Evolutionary conservation across 2,329 filamentous ascomycete genomes (phyloP), one percentile per base, ranked within the genome.

Genomic region (Penicillium sp.): DNA sequence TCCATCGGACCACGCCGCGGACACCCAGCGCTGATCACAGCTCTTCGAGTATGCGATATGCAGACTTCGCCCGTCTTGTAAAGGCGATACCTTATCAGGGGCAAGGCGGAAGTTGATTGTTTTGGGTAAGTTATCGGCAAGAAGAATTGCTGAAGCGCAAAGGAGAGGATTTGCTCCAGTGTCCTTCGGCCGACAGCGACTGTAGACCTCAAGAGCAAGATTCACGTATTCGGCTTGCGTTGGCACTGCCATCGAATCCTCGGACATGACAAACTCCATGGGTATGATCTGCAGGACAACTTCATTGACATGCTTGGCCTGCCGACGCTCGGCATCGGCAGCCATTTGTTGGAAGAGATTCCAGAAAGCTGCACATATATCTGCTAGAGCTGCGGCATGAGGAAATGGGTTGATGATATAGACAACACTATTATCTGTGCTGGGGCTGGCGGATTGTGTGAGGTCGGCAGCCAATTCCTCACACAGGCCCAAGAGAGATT

Each of bases 41-140:
- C 84, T 87, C 38, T 79, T 73, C 3, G 84, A 83, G 66, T 84
- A 86, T 2, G 83, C 85, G 31, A 88, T 68, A 70, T 88, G 86
- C 54, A 88, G 78, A 59, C 82, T 81, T 31, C 81, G 82, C 3
- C 81, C 82, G 68, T 87, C 83, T 57, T 84, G 80, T 25, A 88
- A 70, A 1, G 87, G 79, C 38, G 86, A 85, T 22, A 76, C 78
- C 35, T 79, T 79, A 41, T 86, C 83, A 0, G 82, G 73, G 1
- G 76, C 75, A 15, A 87, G 75, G 56, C 80, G 82, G 73, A 88
- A 87, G 22, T 79, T 80, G 31, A 88, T 81, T 4, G 74, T 74
- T 39, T 79, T 82, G 2, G 84, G 84, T n/a, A 82, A 67, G 2
- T 79, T 69, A 48, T 83, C 80, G 43, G 84, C 83, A 2, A 88